A percentile compares a stretch with the other conserved stretches of the same genome.
Conservation (phyloP, 176 grass and related monocot species). For the Otatea glauca region DNA sequence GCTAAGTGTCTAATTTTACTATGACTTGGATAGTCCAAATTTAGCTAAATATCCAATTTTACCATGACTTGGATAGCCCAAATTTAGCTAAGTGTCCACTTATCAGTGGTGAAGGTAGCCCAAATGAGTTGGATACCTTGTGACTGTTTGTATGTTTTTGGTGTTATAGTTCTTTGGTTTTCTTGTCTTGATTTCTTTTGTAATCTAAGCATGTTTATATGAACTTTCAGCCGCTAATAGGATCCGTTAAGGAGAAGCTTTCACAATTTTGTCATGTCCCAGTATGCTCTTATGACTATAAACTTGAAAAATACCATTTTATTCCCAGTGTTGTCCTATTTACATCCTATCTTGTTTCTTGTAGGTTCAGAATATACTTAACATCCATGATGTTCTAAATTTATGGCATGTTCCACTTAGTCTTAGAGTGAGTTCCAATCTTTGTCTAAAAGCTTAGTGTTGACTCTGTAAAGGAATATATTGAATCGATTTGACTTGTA, state of each 20-base stretch:
- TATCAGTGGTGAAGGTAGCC: too few relatives aligned
- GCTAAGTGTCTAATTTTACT: too few relatives aligned
- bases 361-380: conserved; percentile 92
- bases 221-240: conserved; percentile 75
- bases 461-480: background rate
- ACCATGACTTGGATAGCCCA: too few relatives aligned
- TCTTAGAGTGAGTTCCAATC: conserved; percentile 76
- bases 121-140: too few relatives aligned
- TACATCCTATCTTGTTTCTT: conserved; percentile 39
- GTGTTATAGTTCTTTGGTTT: background rate
- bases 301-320: conserved; percentile 1
- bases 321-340: conserved; percentile 18
- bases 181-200: conserved; percentile 43
- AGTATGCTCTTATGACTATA: conserved; percentile 52
- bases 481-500: background rate
- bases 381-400: conserved; percentile 96
- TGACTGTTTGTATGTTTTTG: background rate
- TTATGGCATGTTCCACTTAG: conserved; percentile 96
- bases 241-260: conserved; percentile 90
- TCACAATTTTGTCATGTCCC: conserved; percentile 99
- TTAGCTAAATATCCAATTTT: too few relatives aligned
- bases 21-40: too few relatives aligned
- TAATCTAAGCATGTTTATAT: conserved; percentile 11
- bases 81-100: too few relatives aligned
- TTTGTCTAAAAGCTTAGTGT: conserved; percentile 33